These are phyloP conservation scores for Camillea tinctor DNA, from an alignment of 2,329 filamentous ascomycete species.

Conservation along the genomic window DNA sequence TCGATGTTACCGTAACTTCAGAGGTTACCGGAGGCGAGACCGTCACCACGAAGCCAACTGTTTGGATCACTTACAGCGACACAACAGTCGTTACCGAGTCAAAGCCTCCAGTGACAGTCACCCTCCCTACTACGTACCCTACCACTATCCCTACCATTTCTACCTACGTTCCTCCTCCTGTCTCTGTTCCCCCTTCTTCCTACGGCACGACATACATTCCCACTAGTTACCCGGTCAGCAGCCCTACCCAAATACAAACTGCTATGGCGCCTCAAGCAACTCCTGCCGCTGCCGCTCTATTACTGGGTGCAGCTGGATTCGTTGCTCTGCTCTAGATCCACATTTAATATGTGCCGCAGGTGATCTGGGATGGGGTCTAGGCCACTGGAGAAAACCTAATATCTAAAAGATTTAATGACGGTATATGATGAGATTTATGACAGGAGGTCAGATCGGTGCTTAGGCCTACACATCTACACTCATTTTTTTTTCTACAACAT, in stretches of 20 bases:
- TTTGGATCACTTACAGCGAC: conserved; percentile 31
- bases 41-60: conserved; percentile 34
- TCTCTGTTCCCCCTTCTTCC: conserved; percentile 2
- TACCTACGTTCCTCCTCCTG: background rate
- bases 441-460: background rate
- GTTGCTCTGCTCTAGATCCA: conserved; percentile 24
- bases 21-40: conserved; percentile 33
- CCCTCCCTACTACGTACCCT: conserved; percentile 18
- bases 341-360: too few relatives aligned
- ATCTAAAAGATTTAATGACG: background rate
- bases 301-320: conserved; percentile 29
- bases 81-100: conserved; percentile 35
- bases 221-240: background rate
- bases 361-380: background rate
- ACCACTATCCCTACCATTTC: conserved; percentile 5
- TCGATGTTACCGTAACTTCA: conserved; percentile 42
- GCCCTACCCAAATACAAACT: conserved; percentile 5
- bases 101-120: conserved; percentile 22
- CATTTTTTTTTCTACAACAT: background rate
- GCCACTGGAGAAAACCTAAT: background rate
- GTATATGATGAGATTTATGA: background rate
- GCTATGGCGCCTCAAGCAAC: conserved; percentile 18
- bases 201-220: conserved; percentile 5
- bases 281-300: conserved; percentile 21
- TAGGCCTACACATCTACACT: background rate